A percentile compares a stretch with the other conserved stretches of the same genome.
These are phyloP conservation scores for Globisporangium spinosum DNA, from an alignment of 352 stramenopile species.

Conservation along the genomic window DNA sequence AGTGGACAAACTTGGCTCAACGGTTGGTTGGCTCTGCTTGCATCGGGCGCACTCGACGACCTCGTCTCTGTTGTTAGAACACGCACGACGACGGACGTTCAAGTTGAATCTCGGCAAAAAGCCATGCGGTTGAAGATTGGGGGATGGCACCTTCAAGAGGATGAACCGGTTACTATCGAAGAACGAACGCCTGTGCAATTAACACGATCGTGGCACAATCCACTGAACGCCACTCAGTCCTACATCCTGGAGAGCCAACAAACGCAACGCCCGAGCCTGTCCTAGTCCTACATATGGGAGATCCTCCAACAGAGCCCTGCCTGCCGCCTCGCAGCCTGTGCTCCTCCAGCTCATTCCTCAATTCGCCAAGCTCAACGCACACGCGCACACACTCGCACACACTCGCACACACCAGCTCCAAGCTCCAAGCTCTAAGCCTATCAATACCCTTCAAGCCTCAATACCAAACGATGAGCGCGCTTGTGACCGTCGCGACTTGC, in stretches of 20 bases:
- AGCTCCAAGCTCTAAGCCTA: not conserved
- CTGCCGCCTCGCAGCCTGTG: not conserved
- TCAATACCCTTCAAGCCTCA: not conserved
- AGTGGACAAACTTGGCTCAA: slow-evolving; percentile 2
- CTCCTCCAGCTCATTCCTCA: slow-evolving; percentile 7
- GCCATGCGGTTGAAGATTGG: slow-evolving; percentile 13
- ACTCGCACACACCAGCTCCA: not conserved
- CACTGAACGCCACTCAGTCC: not conserved
- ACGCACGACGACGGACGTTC: slow-evolving; percentile 3
- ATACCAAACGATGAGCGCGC: slow-evolving; percentile 54
- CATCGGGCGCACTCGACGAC: not conserved
- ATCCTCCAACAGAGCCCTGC: not conserved
- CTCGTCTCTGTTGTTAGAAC: slow-evolving; percentile 2
- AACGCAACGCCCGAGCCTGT: not conserved
- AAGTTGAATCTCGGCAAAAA: slow-evolving; percentile 17
- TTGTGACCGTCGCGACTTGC: slow-evolving; percentile 96
- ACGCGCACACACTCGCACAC: not conserved
- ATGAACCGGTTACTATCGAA: not conserved
- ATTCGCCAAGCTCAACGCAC: slow-evolving; percentile 8
- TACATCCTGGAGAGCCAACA: slow-evolving; percentile 1
- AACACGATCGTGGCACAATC: not conserved
- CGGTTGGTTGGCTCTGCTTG: slow-evolving; percentile 9
- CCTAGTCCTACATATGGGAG: not conserved
- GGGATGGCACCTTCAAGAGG: slow-evolving; percentile 6
- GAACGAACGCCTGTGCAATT: not conserved